Percentiles rank a stretch among this genome's conserved stretches.
Conservation (phyloP, 2,329 filamentous ascomycete genomes). For the Diaporthe eres region DNA sequence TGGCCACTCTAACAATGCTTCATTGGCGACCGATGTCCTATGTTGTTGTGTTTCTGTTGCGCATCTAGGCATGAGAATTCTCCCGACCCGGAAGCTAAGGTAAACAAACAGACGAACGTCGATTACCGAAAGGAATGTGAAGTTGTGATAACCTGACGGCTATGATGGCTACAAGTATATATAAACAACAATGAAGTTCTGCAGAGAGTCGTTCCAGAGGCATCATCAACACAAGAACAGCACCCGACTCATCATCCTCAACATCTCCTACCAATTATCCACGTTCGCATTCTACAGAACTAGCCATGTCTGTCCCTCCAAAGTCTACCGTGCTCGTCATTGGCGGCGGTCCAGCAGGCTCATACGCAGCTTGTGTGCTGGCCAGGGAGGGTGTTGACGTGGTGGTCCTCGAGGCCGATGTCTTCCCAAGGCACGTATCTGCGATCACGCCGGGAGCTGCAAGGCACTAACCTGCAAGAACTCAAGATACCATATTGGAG, state of each 20-base stretch:
- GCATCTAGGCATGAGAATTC: background rate
- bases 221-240: background rate
- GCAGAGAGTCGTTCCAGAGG: background rate
- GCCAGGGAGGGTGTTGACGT: constrained; percentile 61
- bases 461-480: background rate
- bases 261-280: background rate
- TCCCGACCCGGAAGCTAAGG: background rate
- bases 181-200: background rate
- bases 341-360: constrained; percentile 61
- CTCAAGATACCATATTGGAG: constrained; percentile 54
- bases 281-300: too few species aligned
- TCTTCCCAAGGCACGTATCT: constrained; percentile 41
- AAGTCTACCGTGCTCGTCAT: constrained; percentile 56
- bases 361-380: constrained; percentile 58
- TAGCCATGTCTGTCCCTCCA: background rate
- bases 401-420: constrained; percentile 61
- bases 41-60: background rate
- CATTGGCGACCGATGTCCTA: background rate
- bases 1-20: background rate
- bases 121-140: background rate
- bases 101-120: background rate
- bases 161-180: background rate
- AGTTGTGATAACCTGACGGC: background rate
- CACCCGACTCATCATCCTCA: background rate
- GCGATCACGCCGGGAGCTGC: constrained; percentile 35